Percentiles rank a stretch among this genome's conserved stretches.
phyloP scores from a whole-genome alignment of 1,284 basidiomycete species.

The Peniophora sp. region DNA sequence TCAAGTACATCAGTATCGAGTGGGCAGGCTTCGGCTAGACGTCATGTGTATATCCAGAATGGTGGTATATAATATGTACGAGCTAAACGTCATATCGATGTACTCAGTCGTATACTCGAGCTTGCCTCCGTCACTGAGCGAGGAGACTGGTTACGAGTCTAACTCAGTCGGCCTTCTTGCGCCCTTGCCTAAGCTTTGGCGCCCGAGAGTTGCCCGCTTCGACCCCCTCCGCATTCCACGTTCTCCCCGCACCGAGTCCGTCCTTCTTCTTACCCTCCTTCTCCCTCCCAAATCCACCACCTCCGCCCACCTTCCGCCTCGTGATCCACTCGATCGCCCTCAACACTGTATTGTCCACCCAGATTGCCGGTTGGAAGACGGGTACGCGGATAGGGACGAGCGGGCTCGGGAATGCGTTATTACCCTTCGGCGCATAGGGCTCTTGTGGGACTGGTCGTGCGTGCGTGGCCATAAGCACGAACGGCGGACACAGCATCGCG shows the following conservation, averaged over 20 bases:
- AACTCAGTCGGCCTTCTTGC: slow-evolving; percentile 17
- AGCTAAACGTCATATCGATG: background rate
- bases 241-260: slow-evolving; percentile 28
- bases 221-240: slow-evolving; percentile 39
- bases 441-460: slow-evolving; percentile 58
- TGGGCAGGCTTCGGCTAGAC: slow-evolving; percentile 91
- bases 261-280: slow-evolving; percentile 17
- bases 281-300: slow-evolving; percentile 7
- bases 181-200: background rate
- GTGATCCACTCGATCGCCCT: slow-evolving; percentile 52
- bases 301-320: slow-evolving; percentile 12
- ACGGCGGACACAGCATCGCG: slow-evolving; percentile 74
- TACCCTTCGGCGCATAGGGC: slow-evolving; percentile 53
- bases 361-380: slow-evolving; percentile 63
- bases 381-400: slow-evolving; percentile 72
- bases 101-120: background rate
- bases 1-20: slow-evolving; percentile 78
- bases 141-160: no score
- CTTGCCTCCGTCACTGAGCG: no score
- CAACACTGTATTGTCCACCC: slow-evolving; percentile 67
- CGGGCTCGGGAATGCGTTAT: slow-evolving; percentile 45
- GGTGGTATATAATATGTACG: background rate
- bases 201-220: background rate
- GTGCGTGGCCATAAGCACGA: slow-evolving; percentile 73
- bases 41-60: background rate